Base-by-base conservation (phyloP, 208 protist genomes). In the Crithidia thermophila region DNA sequence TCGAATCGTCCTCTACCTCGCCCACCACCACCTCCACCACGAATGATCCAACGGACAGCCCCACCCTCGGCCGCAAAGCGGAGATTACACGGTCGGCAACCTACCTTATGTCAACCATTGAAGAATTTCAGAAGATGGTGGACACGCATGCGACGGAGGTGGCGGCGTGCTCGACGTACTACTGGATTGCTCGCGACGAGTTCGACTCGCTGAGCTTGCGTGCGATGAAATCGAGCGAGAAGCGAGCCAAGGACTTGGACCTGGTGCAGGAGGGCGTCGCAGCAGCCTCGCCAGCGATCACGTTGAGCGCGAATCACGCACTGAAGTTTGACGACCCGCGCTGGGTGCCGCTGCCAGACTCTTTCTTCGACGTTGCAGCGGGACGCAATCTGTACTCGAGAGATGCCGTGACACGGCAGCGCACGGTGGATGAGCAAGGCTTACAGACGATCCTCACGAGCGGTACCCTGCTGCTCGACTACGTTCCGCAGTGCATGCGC, bases 311-410 rank as follows among this genome's bases (percentile, higher is more conserved):
- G 31, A 34, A 23, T 51, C 28, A 67, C 47, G 49, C 40, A 4
- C 14, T 87, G 1, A 47, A 63, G 25, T 79, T 85, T 21, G 46
- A 72, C 1, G 84, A 90, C 56, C 73, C 49, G 9, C 84, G 84
- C 25, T 95, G 81, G 87, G 66, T 90, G 3, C 6, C 53, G 20
- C 61, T 91, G 56, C 77, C 75, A 20, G 84, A 91, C 34, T 61
- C 68, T 3, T 65, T 75, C 16, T 69, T 83, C 10, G 80, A 83
- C 21, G 25, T 21, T 13, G 30, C 70, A 3, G 56, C 59, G 18
- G n/a, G 25, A 1, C 46, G 14, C 30, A 50, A 56, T 4, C 72
- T 94, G 20, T 94, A 88, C 59, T 57, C 61, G 2, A 56, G 60
- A 0, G 79, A 87, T 46, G 6, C 14, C 3, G 25, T 36, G 34